Evolutionary conservation across 768 basidiomycete genomes (phyloP).

Genomic region (Trametes cinnabarina): DNA sequence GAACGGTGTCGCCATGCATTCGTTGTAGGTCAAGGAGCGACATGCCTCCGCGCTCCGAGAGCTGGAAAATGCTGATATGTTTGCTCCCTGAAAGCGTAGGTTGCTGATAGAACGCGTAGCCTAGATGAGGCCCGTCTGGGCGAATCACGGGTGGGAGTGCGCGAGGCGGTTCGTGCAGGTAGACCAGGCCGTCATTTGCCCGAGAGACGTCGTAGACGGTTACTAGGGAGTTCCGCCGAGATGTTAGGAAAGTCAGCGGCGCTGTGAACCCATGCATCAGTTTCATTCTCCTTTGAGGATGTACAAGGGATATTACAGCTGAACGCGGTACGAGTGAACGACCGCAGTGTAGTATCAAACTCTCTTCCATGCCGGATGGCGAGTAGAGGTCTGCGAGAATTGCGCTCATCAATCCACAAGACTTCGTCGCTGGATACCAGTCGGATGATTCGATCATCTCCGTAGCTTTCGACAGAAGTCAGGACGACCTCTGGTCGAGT

Average conservation of each 20-base stretch:
- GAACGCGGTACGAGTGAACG: constrained; percentile 37
- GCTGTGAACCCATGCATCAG: constrained; percentile 33
- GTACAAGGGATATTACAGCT: constrained; percentile 28
- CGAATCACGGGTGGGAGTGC: constrained; percentile 35
- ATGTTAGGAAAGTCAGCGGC: constrained; percentile 54
- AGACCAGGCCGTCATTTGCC: constrained; percentile 40
- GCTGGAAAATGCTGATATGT: constrained; percentile 41
- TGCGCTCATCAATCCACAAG: constrained; percentile 69
- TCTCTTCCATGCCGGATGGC: constrained; percentile 59
- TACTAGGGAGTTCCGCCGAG: constrained; percentile 55
- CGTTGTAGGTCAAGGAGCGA: constrained; percentile 40
- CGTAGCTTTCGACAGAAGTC: constrained; percentile 51
- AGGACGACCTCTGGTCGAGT: constrained; percentile 39
- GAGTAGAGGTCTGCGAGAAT: constrained; percentile 54
- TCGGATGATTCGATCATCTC: constrained; percentile 45
- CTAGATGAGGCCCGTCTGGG: constrained; percentile 30
- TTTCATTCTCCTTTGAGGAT: background rate
- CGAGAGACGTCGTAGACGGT: constrained; percentile 64
- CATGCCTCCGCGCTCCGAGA: constrained; percentile 49
- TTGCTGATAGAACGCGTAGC: constrained; percentile 32
- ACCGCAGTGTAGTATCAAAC: constrained; percentile 56
- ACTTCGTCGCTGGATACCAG: constrained; percentile 61
- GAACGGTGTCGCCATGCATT: constrained; percentile 16
- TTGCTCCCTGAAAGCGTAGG: constrained; percentile 26
- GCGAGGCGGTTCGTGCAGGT: constrained; percentile 45